Evolutionary conservation across 148 eudicot genomes (phyloP), one percentile per base, ranked within the genome.

Genomic region (Diospyros lotus): DNA sequence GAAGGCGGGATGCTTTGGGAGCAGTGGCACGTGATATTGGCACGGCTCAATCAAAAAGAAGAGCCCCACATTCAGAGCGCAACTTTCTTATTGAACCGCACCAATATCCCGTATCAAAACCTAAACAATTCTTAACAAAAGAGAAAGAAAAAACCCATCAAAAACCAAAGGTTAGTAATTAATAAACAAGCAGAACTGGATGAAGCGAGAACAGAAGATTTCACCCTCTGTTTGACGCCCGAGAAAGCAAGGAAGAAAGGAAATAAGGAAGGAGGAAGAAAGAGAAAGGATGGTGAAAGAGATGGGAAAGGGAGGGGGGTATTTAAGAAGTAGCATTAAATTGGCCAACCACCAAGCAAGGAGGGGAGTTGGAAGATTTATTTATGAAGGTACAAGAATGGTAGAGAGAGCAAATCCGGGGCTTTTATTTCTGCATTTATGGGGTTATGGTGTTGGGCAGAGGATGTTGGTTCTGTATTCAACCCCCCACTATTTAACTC

Each of bases 41-140:
- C 89, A 86, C 89, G 89, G 89, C 89, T 86, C 87, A 86, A 86
- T 86, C 59, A 84, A 77, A 86, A 63, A 77, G 15, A 66, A 71
- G 61, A 39, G 53, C 71, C 61, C 61, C n/a, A 40, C 18, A 15
- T 18, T 50, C 42, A 6, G 75, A 81, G 54, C 78, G 41, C 68
- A 1, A 3, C 67, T 81, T 84, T 81, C 76, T 75, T 59, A 81
- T 84, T 84, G 87, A 84, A 81, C 87, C 80, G 82, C 76, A 81
- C 87, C 87, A 84, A 84, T 84, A 84, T 81, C 87, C 48, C 87
- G 76, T 66, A 44, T 46, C 53, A 66, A 66, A 17, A 46, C 45
- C 45, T 56, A 56, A 56, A 56, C 17, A 56, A 56, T 13, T 3
- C 60, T 13, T 56, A 69, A 28, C 1, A 3, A 41, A 7, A 68